Percentiles rank a stretch among this genome's conserved stretches.
phyloP scores from a whole-genome alignment of 495 filamentous ascomycete species.

The Penicillium subrubescens region DNA sequence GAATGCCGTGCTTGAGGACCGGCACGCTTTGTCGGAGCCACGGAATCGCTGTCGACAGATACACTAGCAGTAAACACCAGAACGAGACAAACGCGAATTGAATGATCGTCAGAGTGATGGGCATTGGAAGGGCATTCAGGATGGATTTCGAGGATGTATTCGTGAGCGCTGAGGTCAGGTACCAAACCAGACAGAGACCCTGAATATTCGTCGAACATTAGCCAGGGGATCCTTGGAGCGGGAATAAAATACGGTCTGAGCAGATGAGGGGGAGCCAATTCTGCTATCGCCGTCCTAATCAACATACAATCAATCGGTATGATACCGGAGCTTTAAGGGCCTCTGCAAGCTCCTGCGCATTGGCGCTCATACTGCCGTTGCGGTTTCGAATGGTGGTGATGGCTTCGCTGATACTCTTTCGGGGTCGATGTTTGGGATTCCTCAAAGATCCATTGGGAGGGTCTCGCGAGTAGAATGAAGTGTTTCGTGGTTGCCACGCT shows the following conservation, averaged over 20 bases:
- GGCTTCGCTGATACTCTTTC: slow-evolving; percentile 85
- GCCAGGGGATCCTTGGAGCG: neutral
- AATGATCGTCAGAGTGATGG: slow-evolving; percentile 88
- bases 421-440: slow-evolving; percentile 63
- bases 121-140: slow-evolving; percentile 87
- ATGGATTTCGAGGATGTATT: slow-evolving; percentile 98
- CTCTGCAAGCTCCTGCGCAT: slow-evolving; percentile 90
- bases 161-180: slow-evolving; percentile 88
- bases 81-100: slow-evolving; percentile 93
- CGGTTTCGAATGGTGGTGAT: slow-evolving; percentile 76
- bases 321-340: slow-evolving; percentile 90
- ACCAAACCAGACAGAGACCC: slow-evolving; percentile 87
- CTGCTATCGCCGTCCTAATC: neutral
- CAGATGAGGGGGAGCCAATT: neutral
- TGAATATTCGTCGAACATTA: slow-evolving; percentile 35
- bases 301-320: slow-evolving; percentile 78
- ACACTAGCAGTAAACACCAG: slow-evolving; percentile 81
- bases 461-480: slow-evolving; percentile 34
- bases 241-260: neutral
- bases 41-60: slow-evolving; percentile 70
- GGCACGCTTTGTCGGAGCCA: slow-evolving; percentile 67
- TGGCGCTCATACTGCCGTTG: slow-evolving; percentile 82
- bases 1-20: slow-evolving; percentile 78
- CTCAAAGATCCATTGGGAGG: slow-evolving; percentile 45
- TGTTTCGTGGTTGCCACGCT: slow-evolving; percentile 43